Conservation (phyloP, 345 rosid species). For the Eucalyptus pauciflora region DNA sequence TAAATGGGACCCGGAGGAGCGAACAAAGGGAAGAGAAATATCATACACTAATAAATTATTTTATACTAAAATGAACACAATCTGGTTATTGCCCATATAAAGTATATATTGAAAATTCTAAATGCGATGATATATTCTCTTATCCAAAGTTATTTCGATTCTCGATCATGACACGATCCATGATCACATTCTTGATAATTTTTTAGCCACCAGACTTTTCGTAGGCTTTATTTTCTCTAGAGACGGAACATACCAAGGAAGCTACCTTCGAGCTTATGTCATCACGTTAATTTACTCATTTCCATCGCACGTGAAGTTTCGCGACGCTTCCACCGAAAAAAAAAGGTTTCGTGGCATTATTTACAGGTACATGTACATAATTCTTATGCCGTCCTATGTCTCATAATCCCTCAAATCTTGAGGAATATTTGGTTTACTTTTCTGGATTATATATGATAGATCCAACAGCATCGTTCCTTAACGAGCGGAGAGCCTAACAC, state of each 20-base stretch:
- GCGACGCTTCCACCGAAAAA: background rate
- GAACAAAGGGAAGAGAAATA: background rate
- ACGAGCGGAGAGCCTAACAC: background rate
- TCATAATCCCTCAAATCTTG: background rate
- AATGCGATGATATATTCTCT: background rate
- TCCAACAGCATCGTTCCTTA: background rate
- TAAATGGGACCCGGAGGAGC: background rate
- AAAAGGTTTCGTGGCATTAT: background rate
- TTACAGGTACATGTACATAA: background rate
- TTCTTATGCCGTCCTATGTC: background rate
- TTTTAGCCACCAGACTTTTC: background rate
- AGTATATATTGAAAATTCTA: background rate
- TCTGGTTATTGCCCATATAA: background rate
- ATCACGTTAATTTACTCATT: background rate
- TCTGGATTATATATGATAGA: background rate
- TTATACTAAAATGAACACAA: background rate
- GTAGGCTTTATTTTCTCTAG: background rate
- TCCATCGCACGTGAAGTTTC: background rate
- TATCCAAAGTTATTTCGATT: background rate
- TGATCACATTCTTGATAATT: background rate
- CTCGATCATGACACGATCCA: background rate
- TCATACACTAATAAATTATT: background rate
- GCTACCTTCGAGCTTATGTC: background rate
- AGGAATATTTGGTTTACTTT: background rate
- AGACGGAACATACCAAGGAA: background rate